phyloP scores from a whole-genome alignment of 2,329 filamentous ascomycete species.

The Neofusicoccum laricinum region DNA sequence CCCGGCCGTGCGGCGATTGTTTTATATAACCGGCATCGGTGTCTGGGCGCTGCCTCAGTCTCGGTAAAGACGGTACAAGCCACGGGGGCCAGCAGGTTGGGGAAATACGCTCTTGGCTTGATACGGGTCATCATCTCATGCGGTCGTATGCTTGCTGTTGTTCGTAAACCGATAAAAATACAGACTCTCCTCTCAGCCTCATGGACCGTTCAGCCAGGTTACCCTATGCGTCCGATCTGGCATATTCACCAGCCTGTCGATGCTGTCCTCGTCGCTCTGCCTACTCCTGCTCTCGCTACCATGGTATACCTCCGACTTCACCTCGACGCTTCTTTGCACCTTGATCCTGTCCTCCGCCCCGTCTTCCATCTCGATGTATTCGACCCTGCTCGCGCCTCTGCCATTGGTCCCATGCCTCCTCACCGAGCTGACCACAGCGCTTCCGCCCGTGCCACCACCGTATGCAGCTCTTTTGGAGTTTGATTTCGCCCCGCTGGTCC shows the following conservation, averaged over 20 bases:
- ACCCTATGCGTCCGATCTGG: neutral
- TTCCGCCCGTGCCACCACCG: neutral
- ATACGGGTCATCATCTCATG: too few relatives aligned
- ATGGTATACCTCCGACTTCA: neutral
- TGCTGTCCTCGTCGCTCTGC: conserved; percentile 9
- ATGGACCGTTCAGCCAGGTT: neutral
- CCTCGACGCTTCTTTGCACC: neutral
- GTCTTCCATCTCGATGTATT: conserved; percentile 3
- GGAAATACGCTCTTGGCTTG: too few relatives aligned
- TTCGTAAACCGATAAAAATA: neutral
- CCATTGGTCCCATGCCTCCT: neutral
- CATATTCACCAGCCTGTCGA: neutral
- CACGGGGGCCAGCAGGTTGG: too few relatives aligned
- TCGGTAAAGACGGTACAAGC: too few relatives aligned
- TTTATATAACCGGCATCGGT: neutral
- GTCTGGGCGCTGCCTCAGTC: neutral
- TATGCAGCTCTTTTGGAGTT: neutral
- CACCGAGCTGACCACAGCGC: neutral
- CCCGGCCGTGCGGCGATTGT: neutral
- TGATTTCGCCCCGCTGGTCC: neutral
- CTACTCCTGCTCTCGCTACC: neutral
- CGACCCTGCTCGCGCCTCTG: neutral
- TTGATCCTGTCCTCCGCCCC: neutral
- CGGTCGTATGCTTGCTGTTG: neutral
- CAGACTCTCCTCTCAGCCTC: neutral